Base-by-base conservation (phyloP, 2,329 filamentous ascomycete genomes). In the Beauveria varroae region DNA sequence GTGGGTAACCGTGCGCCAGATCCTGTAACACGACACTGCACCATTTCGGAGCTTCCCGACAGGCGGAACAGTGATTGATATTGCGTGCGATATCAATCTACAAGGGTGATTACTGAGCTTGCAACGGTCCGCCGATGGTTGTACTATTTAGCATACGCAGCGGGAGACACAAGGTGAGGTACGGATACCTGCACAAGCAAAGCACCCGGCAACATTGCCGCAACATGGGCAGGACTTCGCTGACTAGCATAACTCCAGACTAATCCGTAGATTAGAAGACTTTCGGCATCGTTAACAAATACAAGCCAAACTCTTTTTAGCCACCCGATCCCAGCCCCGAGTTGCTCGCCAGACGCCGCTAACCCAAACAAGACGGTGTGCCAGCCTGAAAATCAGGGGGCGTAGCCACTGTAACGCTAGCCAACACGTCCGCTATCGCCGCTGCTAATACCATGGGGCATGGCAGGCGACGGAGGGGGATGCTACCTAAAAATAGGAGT, bases 1-100 rank as follows among this genome's bases (percentile, higher is more conserved):
- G 26, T 46, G 18, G 57, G 44, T 44, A 60, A 53, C 57, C 57
- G 57, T 60, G 57, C 57, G 41, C 41, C 5, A 12, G n/a, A 60
- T 34, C 49, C 49, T n/a, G 50, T 53, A 30, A 14, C 57, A 43
- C 14, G 54, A 20, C 43, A 37, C 24, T 8, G 49, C 26, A 20
- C 26, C 20, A 18, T 54, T 51, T 60, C 57, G 50, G 57, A 47
- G 28, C 26, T 20, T 52, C 18, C 57, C 26, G 57, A 52, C 47
- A 22, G 34, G 22, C 47, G n/a, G 24, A 9, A 37, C 34, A 16
- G 12, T 37, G 34, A 37, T 37, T 37, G 34, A 37, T 37, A 37
- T 16, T 12, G 34, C 34, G 34, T 37, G 5, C 12, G 34, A 37
- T 16, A 37, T 37, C 14, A 37, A 37, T 16, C 12, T 37, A 4